Evolutionary conservation across 1,284 basidiomycete genomes (phyloP), one percentile per base, ranked within the genome.

Genomic region (Ustilago sp.): DNA sequence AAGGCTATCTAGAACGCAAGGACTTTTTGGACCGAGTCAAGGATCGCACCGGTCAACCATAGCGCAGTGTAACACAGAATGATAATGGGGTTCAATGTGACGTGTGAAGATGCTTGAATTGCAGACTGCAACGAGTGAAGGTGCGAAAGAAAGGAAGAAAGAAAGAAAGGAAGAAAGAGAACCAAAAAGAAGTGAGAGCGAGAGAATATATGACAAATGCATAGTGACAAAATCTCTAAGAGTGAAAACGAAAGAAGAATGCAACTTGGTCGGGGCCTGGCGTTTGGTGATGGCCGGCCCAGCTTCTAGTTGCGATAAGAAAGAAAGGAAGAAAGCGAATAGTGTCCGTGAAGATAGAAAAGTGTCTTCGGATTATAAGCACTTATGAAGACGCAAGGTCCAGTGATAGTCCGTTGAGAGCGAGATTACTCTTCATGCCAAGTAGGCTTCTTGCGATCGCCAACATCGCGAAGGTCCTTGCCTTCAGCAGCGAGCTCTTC

Each of bases 1-100:
- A 83, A 56, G 84, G 84, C 0, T 86, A 83, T 47, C 51, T 86
- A 3, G 82, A 85, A 28, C 55, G 84, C 1, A 70, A 64, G 50
- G 81, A 83, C 35, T 86, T 86, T 55, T 57, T 86, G 41, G 83
- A 86, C 11, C 71, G 84, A 4, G 84, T 86, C 17, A 69, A 77
- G 23, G 70, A 73, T 34, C 79, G 84, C 8, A 74, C 71, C 1
- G 54, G 57, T 23, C 47, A 67, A 47, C 54, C 57, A 31, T 64
- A 59, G 57, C 41, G 17, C 17, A 28, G 23, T 28, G 23, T 28
- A 28, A 28, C 23, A 28, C 23, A 28, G 23, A 28, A 28, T 28
- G 3, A 28, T 28, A 28, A 28, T 28, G 23, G 23, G 23, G 23
- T 28, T 28, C 23, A 28, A 28, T 3, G 23, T 28, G 3, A 28